Base-by-base conservation (phyloP, 2,329 filamentous ascomycete genomes). In the Pseudogymnoascus sp. region DNA sequence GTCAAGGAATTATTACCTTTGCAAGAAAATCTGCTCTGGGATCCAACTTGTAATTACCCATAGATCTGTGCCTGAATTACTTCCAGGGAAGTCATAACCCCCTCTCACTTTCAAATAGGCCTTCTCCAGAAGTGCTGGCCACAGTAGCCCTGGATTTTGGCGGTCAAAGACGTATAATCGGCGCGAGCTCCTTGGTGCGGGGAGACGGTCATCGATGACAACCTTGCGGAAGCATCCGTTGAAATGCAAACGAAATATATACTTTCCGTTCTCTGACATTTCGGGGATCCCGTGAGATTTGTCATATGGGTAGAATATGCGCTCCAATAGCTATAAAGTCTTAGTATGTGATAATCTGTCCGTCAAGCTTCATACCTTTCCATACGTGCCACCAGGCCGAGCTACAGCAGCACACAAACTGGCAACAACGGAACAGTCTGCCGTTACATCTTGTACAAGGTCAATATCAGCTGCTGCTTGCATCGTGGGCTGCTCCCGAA, bases 21-120 rank as follows among this genome's bases (percentile, higher is more conserved):
- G 92, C 1, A 97, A 78, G 69, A 96, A 96, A 1, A 97, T 78
- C 73, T 99, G 94, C 75, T 99, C 92, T 0, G 94, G 94, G 59
- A 99, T 92, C 94, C 94, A 99, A 31, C 94, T 93, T 0, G 90
- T 96, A 62, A 99, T 76, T 1, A 95, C 88, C 85, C 91, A 96
- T 3, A 99, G 77, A 74, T 99, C 94, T 2, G 93, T 97, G 10
- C 91, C 92, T 0, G 93, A 97, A 73, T 97, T 97, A 71, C 94
- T 97, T 6, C 94, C 94, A 0, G 94, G 93, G 67, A 99, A 99
- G 71, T 99, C 92, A 73, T 99, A 99, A 35, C 94, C 94, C 29
- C 94, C 94, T 62, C 93, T 85, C 10, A 97, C 85, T 77, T 97
- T 99, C 1, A 99, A 79, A 69, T 99, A 99, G 0, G 94, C 94